Percentiles rank a stretch among this genome's conserved stretches.
Evolutionary conservation across 306 rosid species (phyloP).

Genomic region (Pachyrhizus erosus): DNA sequence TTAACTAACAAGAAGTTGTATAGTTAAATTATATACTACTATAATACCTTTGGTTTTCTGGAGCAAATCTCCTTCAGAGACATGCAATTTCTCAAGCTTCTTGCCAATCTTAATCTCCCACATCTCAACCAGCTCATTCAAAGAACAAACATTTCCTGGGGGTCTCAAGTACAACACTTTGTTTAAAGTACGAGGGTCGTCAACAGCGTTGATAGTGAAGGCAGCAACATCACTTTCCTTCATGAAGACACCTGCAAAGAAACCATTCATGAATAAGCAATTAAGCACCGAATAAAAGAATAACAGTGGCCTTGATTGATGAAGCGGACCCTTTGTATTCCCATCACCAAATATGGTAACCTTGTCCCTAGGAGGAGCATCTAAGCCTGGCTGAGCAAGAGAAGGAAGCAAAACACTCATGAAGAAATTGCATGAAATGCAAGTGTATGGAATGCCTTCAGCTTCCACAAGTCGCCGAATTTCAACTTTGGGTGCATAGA

Average conservation of each 20-base stretch:
- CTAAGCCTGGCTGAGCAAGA: conserved; percentile 73
- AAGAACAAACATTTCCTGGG: conserved; percentile 66
- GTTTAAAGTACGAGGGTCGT: conserved; percentile 72
- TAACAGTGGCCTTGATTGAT: conserved; percentile 29
- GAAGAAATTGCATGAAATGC: conserved; percentile 72
- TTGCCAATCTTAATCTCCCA: conserved; percentile 84
- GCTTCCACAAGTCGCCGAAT: conserved; percentile 70
- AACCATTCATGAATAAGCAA: conserved; percentile 17
- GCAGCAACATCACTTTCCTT: conserved; percentile 75
- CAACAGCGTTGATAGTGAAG: conserved; percentile 73
- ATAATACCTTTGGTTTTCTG: conserved; percentile 65
- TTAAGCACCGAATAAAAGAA: neutral
- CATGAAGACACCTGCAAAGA: conserved; percentile 68
- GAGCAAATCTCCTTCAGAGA: conserved; percentile 69
- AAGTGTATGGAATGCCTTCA: conserved; percentile 72
- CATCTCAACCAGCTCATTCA: conserved; percentile 68
- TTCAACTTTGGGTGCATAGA: conserved; percentile 70
- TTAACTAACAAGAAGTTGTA: neutral
- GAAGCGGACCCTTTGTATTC: conserved; percentile 63
- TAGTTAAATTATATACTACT: neutral
- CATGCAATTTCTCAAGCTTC: conserved; percentile 63
- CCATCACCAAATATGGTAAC: conserved; percentile 79
- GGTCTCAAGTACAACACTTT: conserved; percentile 80
- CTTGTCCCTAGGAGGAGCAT: conserved; percentile 74
- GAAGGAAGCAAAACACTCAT: conserved; percentile 70